Percentiles rank a stretch among this genome's conserved stretches.
Conservation (phyloP, 768 basidiomycete genomes). For the Hygrophorus pudorinus region DNA sequence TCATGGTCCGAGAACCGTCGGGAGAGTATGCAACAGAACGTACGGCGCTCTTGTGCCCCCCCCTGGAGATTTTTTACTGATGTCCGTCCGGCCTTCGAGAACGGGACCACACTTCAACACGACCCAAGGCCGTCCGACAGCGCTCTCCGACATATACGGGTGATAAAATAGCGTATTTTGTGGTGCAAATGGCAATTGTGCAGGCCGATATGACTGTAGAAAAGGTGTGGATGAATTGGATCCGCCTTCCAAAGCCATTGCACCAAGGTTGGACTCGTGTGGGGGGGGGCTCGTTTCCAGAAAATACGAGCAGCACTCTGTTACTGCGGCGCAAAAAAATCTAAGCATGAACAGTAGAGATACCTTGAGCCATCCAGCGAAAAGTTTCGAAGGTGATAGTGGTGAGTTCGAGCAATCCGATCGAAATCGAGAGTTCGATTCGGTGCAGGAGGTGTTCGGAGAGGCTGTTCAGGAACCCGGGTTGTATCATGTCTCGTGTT, state of each 20-base stretch:
- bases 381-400: not conserved
- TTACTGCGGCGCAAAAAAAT: not conserved
- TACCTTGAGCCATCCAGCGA: not conserved
- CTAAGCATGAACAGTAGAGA: not conserved
- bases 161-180: not conserved
- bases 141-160: not conserved
- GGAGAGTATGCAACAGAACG: slow-evolving; percentile 1
- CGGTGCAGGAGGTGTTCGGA: not conserved
- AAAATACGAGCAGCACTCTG: too few relatives aligned
- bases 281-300: not conserved
- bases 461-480: not conserved
- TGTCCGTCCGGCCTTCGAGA: not conserved
- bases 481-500: not conserved
- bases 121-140: not conserved
- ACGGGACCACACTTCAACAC: not conserved
- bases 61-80: not conserved
- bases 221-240: slow-evolving; percentile 1
- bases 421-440: not conserved
- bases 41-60: not conserved
- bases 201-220: not conserved
- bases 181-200: not conserved
- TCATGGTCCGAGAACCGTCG: not conserved
- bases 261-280: not conserved
- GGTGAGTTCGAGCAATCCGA: not conserved
- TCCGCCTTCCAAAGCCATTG: not conserved